A percentile compares a stretch with the other conserved stretches of the same genome.
These are phyloP conservation scores for Stephanodiscus minutulus DNA, from an alignment of 108 stramenopile genomes.

Conservation along the genomic window DNA sequence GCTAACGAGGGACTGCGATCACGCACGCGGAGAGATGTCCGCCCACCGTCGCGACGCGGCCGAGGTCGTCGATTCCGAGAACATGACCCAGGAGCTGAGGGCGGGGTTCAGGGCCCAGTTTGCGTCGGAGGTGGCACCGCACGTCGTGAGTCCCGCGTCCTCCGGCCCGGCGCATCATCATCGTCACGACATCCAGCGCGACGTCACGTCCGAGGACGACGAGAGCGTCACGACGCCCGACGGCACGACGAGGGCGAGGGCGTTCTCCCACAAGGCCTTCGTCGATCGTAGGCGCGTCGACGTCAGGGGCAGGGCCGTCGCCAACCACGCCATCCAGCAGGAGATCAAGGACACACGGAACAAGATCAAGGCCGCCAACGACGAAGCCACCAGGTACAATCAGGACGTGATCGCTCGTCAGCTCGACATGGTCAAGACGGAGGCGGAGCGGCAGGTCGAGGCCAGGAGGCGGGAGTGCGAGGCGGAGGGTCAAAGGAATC, in stretches of 20 bases:
- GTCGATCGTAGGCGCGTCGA: constrained; percentile 28
- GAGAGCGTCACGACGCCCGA: not conserved
- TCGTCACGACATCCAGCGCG: constrained; percentile 7
- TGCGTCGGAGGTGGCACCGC: constrained; percentile 19
- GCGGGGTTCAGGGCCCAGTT: constrained; percentile 29
- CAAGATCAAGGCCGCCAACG: constrained; percentile 25
- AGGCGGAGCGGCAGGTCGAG: constrained; percentile 35
- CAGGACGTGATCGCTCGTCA: constrained; percentile 15
- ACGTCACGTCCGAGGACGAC: constrained; percentile 19
- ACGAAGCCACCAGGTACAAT: constrained; percentile 14
- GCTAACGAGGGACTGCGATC: constrained; percentile 49
- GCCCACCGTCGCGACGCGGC: constrained; percentile 39
- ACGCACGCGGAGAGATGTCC: constrained; percentile 41
- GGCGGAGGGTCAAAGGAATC: constrained; percentile 36
- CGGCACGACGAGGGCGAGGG: constrained; percentile 12
- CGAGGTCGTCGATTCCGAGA: constrained; percentile 30
- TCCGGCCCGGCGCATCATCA: not conserved
- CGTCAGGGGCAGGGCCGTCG: constrained; percentile 20
- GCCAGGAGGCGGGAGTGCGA: constrained; percentile 42
- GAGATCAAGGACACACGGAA: constrained; percentile 23
- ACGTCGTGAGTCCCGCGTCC: constrained; percentile 20
- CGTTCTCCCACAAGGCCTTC: constrained; percentile 36
- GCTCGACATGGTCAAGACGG: constrained; percentile 23
- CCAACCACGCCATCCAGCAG: constrained; percentile 11
- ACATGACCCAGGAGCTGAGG: constrained; percentile 36